Base-by-base conservation (phyloP, 768 basidiomycete species). In the Agaricus subrufescens region DNA sequence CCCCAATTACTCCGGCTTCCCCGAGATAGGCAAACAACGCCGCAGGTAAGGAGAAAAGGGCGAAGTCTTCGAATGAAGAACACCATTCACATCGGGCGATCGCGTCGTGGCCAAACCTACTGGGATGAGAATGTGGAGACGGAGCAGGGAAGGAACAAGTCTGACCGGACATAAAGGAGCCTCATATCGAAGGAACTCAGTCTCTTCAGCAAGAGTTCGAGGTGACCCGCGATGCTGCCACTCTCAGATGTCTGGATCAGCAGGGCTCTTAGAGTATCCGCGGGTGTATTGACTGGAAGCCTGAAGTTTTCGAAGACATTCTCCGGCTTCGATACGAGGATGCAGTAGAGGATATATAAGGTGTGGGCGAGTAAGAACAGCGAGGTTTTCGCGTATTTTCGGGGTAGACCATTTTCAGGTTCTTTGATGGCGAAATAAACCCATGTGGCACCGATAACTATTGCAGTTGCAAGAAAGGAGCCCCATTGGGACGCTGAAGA, bases 41-140 rank as follows among this genome's bases (percentile, higher is more conserved):
- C 6, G 72, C 69, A 1, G 86, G 81, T 26, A 87, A 64, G 6
- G 80, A 76, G 64, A 79, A 85, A 11, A 87, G 66, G 8, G 76
- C 76, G 64, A 80, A 89, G 56, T 90, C 87, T 27, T 77, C 66
- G 50, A 74, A 74, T 12, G 83, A 79, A 23, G 74, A 75, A 67
- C 89, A 91, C 64, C 85, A 82, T n/a, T 75, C 75, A 68, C 89
- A 91, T 7, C 75, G 77, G 45, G 82, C 73, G 14, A 91, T 67
- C 4, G 81, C 79, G 27, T 75, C 67, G 67, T 91, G 89, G 25
- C 89, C 89, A 58, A 89, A 87, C 55, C 89, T 88, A 60, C 19
- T 30, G 23, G 43, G 26, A 3, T 44, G 27, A 44, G 14, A 48
- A 31, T n/a, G 7, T 46, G 8, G 7, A 6, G 8, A 23, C 25